Evolutionary conservation across 148 eudicot species (phyloP).

Genomic region (Diospyros lotus): DNA sequence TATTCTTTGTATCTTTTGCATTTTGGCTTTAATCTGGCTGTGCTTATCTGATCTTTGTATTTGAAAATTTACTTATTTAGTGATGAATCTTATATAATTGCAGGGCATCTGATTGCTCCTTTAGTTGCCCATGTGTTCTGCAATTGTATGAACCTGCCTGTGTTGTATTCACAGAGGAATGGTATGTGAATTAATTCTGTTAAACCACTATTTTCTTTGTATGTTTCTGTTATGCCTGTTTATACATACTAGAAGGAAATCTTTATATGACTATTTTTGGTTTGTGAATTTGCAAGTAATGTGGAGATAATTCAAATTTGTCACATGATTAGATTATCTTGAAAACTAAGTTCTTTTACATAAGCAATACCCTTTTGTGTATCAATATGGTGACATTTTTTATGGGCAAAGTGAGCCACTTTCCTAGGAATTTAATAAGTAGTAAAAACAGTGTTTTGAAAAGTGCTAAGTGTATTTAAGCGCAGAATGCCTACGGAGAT

Average conservation of each 20-base stretch:
- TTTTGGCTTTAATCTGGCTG: not conserved
- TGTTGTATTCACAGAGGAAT: constrained; percentile 48
- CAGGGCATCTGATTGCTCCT: constrained; percentile 87
- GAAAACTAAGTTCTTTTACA: too few species aligned
- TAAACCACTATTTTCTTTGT: not conserved
- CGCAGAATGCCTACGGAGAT: too few species aligned
- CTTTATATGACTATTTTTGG: not conserved
- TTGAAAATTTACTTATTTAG: not conserved
- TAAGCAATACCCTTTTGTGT: too few species aligned
- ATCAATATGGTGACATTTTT: too few species aligned
- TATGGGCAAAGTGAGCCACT: too few species aligned
- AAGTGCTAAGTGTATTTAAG: too few species aligned
- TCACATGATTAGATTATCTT: not conserved
- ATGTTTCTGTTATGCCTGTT: not conserved
- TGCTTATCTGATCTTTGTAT: not conserved
- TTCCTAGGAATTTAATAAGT: too few species aligned
- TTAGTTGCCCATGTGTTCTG: constrained; percentile 79
- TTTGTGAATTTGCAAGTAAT: not conserved
- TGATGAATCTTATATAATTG: constrained; percentile 9
- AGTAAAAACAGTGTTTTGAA: too few species aligned
- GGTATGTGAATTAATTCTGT: constrained; percentile 35
- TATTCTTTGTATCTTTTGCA: not conserved
- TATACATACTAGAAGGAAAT: not conserved
- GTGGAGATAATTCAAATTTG: not conserved
- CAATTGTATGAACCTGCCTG: constrained; percentile 87